These are phyloP conservation scores for Sclerotinia spermophila DNA, from an alignment of 2,329 filamentous ascomycete species.

Conservation along the genomic window DNA sequence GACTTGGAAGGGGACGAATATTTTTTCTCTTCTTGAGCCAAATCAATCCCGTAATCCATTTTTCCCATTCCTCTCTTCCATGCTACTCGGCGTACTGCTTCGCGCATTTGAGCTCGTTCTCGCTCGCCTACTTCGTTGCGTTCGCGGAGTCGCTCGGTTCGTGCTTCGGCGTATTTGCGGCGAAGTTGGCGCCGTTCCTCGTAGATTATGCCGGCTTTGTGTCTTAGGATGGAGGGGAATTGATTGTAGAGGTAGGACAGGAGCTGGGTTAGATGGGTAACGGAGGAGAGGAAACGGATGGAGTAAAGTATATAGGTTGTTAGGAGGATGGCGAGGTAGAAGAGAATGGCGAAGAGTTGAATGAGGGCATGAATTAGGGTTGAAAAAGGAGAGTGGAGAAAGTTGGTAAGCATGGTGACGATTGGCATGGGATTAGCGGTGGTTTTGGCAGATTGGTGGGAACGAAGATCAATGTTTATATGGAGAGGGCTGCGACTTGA, in stretches of 20 bases:
- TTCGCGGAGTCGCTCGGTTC: neutral
- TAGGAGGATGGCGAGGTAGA: conserved; percentile 2
- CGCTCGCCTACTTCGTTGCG: neutral
- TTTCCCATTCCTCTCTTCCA: conserved; percentile 15
- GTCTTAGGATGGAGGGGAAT: neutral
- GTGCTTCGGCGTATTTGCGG: neutral
- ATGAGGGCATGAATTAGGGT: neutral
- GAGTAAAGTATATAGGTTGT: neutral
- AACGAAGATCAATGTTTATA: neutral
- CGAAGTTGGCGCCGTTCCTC: neutral
- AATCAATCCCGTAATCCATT: conserved; percentile 15
- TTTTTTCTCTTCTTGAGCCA: conserved; percentile 1
- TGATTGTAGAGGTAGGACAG: neutral
- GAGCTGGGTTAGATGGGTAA: neutral
- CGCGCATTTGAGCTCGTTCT: conserved; percentile 10
- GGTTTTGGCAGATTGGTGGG: neutral
- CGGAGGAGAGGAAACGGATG: neutral
- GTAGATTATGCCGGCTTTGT: neutral
- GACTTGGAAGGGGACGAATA: neutral
- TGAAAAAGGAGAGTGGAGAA: neutral
- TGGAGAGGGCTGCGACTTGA: neutral
- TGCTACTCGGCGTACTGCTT: conserved; percentile 3
- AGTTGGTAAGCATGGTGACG: neutral
- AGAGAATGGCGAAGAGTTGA: neutral
- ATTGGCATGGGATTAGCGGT: neutral